Conservation (phyloP, 2,329 filamentous ascomycete species). For the Pseudogymnoascus sp. region DNA sequence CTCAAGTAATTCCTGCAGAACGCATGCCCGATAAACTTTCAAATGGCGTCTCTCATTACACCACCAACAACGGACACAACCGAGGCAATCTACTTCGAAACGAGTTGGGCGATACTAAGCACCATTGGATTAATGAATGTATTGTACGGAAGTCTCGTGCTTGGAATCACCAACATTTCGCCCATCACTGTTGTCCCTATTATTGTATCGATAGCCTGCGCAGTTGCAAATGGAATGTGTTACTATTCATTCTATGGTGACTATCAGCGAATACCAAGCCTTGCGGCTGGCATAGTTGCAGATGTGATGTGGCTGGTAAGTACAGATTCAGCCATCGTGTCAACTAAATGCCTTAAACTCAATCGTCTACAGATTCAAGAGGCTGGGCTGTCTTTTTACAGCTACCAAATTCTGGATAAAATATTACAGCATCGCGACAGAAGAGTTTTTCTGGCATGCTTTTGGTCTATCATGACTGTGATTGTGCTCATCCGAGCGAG, state of each 20-base stretch:
- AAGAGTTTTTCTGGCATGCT: slow-evolving; percentile 42
- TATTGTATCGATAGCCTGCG: slow-evolving; percentile 32
- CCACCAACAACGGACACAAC: slow-evolving; percentile 15
- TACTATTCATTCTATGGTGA: slow-evolving; percentile 36
- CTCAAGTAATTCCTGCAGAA: background rate
- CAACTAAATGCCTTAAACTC: background rate
- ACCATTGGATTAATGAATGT: slow-evolving; percentile 36
- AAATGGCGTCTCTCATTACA: background rate
- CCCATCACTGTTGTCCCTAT: slow-evolving; percentile 35
- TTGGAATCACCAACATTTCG: slow-evolving; percentile 35
- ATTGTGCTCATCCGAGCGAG: slow-evolving; percentile 42
- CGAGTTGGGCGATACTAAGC: slow-evolving; percentile 40
- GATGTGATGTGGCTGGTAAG: slow-evolving; percentile 36
- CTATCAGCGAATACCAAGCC: slow-evolving; percentile 21
- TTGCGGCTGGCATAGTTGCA: slow-evolving; percentile 33
- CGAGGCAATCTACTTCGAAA: slow-evolving; percentile 35
- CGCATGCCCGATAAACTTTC: background rate
- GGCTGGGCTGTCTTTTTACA: slow-evolving; percentile 39
- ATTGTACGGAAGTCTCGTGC: slow-evolving; percentile 33
- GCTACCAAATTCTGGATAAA: slow-evolving; percentile 45
- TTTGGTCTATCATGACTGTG: slow-evolving; percentile 50
- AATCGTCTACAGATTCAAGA: slow-evolving; percentile 34
- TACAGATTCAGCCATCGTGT: background rate
- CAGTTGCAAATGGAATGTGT: slow-evolving; percentile 37
- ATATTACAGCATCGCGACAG: slow-evolving; percentile 39